phyloP scores from a whole-genome alignment of 805 yeast species.

The Ogataea ramenticola region DNA sequence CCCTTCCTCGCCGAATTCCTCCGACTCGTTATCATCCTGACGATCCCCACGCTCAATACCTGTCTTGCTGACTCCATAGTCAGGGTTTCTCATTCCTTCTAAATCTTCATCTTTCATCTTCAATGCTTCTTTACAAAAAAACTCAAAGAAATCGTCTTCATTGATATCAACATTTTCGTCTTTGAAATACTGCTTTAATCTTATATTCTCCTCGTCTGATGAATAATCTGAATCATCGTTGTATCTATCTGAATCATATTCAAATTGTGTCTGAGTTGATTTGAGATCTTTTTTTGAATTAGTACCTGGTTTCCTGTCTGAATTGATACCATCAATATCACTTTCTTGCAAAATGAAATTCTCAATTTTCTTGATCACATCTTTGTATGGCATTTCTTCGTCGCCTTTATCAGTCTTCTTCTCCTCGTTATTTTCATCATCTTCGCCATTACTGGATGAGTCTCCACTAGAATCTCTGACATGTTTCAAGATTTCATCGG shows the following conservation, averaged over 20 bases:
- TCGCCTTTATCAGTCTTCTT: conserved; percentile 11
- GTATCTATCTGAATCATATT: conserved; percentile 9
- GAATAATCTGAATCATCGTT: conserved; percentile 18
- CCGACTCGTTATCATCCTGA: background rate
- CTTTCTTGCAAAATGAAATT: background rate
- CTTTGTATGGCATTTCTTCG: conserved; percentile 7
- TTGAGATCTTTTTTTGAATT: background rate
- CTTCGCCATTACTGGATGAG: too few relatives aligned
- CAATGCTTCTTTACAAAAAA: conserved; percentile 47
- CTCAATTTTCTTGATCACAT: background rate
- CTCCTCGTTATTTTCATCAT: too few relatives aligned
- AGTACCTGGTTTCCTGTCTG: background rate
- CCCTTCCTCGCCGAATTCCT: background rate
- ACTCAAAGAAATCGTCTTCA: conserved; percentile 68
- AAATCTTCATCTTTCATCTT: conserved; percentile 40
- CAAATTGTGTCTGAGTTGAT: too few relatives aligned
- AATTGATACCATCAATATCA: background rate
- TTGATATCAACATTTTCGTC: conserved; percentile 38
- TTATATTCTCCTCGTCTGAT: conserved; percentile 13
- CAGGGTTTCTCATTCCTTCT: conserved; percentile 22
- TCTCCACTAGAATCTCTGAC: too few relatives aligned
- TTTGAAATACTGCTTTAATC: conserved; percentile 17
- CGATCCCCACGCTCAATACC: too few relatives aligned
- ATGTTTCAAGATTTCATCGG: too few relatives aligned
- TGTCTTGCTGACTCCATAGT: too few relatives aligned